Evolutionary conservation across 805 yeast genomes (phyloP).

Genomic region (Kuraishia piskuri): DNA sequence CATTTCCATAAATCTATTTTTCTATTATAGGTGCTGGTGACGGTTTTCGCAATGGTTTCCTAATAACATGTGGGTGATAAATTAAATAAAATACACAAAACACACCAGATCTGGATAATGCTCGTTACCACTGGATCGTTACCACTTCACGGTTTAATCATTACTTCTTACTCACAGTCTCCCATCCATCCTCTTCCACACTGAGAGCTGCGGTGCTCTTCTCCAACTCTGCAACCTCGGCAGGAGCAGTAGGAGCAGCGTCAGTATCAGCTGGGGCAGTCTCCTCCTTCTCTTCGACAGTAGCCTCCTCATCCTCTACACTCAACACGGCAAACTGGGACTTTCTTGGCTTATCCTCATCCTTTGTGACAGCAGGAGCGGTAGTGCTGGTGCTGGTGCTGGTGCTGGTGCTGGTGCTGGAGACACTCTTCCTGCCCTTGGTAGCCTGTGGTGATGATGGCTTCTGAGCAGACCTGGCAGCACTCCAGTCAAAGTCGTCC

Average conservation of each 20-base stretch:
- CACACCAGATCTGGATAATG: not conserved
- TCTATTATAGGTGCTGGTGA: not conserved
- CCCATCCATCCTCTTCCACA: constrained; percentile 30
- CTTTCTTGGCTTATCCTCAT: constrained; percentile 21
- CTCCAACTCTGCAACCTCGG: constrained; percentile 10
- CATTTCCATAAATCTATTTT: not conserved
- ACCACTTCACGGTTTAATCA: not conserved
- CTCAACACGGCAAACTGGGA: constrained; percentile 44
- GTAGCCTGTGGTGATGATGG: not conserved
- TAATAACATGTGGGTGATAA: not conserved
- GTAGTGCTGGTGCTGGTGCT: not conserved
- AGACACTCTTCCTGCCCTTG: not conserved
- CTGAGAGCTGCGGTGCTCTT: constrained; percentile 21
- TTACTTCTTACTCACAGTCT: constrained; percentile 32
- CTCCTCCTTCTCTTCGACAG: constrained; percentile 7
- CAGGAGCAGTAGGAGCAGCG: not conserved
- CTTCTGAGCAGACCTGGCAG: not conserved
- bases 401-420: not conserved
- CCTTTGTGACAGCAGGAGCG: constrained; percentile 1
- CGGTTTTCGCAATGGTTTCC: no score
- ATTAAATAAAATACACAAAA: not conserved
- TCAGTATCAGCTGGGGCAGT: not conserved
- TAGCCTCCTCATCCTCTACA: constrained; percentile 37
- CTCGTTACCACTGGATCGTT: no score
- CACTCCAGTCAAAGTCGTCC: constrained; percentile 4